Conservation (phyloP, 2,329 filamentous ascomycete genomes). For the Ophiostoma sp. region DNA sequence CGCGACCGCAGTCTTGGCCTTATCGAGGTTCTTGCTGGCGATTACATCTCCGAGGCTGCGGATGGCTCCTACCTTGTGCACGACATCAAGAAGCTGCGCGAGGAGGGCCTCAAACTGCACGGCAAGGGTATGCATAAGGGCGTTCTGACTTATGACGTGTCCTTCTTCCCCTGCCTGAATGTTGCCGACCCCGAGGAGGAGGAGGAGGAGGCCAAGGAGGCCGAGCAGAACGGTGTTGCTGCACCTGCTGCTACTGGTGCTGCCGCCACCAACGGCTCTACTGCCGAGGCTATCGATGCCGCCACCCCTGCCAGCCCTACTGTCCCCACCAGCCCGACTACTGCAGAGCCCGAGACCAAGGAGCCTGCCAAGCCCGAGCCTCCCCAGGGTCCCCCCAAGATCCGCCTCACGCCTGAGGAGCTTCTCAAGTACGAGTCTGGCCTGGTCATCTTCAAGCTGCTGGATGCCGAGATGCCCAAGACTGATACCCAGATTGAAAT, state of each 20-base stretch:
- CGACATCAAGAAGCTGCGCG: constrained; percentile 64
- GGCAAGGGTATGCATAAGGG: constrained; percentile 73
- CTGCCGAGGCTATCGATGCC: constrained; percentile 37
- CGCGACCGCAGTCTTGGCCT: constrained; percentile 84
- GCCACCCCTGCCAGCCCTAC: constrained; percentile 33
- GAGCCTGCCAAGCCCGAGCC: constrained; percentile 35
- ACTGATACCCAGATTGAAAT: constrained; percentile 76
- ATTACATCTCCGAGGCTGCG: constrained; percentile 74
- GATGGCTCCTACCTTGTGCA: constrained; percentile 75
- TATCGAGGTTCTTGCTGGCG: constrained; percentile 68
- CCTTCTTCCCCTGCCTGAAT: constrained; percentile 87
- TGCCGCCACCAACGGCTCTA: constrained; percentile 32
- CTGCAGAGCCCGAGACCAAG: neutral
- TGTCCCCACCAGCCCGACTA: constrained; percentile 14
- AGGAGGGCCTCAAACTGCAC: constrained; percentile 67
- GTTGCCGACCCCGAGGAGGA: constrained; percentile 86
- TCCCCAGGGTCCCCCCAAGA: constrained; percentile 60
- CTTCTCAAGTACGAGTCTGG: constrained; percentile 83
- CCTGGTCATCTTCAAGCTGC: constrained; percentile 86
- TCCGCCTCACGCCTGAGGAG: constrained; percentile 73
- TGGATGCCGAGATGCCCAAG: constrained; percentile 79
- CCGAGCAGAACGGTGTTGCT: constrained; percentile 24
- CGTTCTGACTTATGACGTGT: constrained; percentile 69
- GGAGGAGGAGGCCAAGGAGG: constrained; percentile 49
- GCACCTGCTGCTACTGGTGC: neutral